phyloP scores from a whole-genome alignment of 2,329 filamentous ascomycete species.

The Podosphaera xanthii region DNA sequence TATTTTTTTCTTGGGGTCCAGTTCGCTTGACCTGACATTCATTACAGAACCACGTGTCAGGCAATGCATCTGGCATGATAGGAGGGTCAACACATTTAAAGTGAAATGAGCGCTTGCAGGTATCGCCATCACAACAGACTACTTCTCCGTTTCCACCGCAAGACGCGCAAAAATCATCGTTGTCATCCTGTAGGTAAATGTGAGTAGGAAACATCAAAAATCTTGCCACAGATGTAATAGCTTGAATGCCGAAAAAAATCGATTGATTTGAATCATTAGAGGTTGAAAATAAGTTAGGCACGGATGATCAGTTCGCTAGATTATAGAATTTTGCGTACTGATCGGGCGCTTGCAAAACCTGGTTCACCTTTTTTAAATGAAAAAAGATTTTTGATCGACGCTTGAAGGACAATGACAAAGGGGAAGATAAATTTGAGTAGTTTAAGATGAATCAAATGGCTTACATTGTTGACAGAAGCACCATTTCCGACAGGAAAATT shows the following conservation, averaged over 20 bases:
- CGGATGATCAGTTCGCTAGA: no score
- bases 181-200: constrained; percentile 33
- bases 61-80: constrained; percentile 28
- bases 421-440: no score
- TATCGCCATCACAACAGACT: constrained; percentile 88
- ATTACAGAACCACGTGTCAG: constrained; percentile 71
- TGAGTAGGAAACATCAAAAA: constrained; percentile 7
- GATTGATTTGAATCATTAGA: not conserved
- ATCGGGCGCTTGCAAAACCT: no score
- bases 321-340: no score
- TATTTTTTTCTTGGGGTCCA: constrained; percentile 13
- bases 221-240: no score
- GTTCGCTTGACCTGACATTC: constrained; percentile 33
- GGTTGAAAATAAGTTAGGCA: no score
- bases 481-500: constrained; percentile 34
- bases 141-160: constrained; percentile 69
- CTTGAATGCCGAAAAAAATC: no score
- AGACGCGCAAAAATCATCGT: constrained; percentile 74
- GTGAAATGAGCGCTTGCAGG: constrained; percentile 75
- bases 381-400: no score
- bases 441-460: constrained; percentile 9
- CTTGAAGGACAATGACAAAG: no score
- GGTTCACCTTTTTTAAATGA: no score
- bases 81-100: constrained; percentile 73
- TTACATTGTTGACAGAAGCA: constrained; percentile 25